phyloP scores from a whole-genome alignment of 106 monocot genomes.

The Acorus gramineus region DNA sequence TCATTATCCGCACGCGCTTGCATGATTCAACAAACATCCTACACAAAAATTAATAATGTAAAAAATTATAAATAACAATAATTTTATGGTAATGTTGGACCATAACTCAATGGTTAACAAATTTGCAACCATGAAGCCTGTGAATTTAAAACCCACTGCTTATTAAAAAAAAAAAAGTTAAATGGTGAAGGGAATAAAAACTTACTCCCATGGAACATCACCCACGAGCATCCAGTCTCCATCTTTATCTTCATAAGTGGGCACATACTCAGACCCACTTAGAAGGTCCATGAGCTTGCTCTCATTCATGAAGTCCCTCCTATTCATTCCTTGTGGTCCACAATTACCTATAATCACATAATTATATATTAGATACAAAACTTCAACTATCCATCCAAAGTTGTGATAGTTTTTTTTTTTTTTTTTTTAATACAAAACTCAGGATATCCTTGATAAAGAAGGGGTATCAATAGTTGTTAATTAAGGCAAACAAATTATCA shows the following conservation, averaged over 20 bases:
- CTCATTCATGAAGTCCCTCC: constrained; percentile 58
- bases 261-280: constrained; percentile 67
- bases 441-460: too few species aligned
- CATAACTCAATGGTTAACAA: too few species aligned
- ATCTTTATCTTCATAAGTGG: constrained; percentile 92
- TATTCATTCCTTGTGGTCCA: constrained; percentile 36
- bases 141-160: too few species aligned
- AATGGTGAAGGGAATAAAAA: not conserved
- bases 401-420: too few species aligned
- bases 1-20: constrained; percentile 93
- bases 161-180: too few species aligned
- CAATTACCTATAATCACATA: constrained; percentile 13
- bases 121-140: too few species aligned
- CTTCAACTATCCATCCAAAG: not conserved
- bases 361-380: not conserved
- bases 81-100: too few species aligned
- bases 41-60: not conserved
- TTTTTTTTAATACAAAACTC: too few species aligned
- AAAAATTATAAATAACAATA: too few species aligned
- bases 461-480: too few species aligned
- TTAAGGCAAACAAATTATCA: too few species aligned
- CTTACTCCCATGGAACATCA: constrained; percentile 96
- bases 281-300: constrained; percentile 59
- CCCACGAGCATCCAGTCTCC: constrained; percentile 97
- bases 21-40: constrained; percentile 96